Conservation (phyloP, 2,329 filamentous ascomycete species). For the Fusarium sarcochroum region DNA sequence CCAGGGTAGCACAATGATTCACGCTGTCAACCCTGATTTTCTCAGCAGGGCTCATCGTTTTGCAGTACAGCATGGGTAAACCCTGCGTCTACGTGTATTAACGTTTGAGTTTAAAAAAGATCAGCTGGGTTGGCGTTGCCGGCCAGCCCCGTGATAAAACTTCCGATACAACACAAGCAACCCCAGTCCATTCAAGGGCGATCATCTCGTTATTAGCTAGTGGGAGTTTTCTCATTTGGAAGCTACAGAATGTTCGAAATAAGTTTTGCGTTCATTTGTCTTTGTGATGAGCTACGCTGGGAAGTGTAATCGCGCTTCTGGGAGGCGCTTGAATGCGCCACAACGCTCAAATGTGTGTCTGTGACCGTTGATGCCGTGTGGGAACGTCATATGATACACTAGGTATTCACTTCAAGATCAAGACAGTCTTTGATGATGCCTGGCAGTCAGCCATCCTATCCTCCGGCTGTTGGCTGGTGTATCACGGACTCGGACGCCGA, state of each 20-base stretch:
- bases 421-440: constrained; percentile 1
- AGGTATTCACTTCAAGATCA: neutral
- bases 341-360: neutral
- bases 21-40: constrained; percentile 4
- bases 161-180: constrained; percentile 32
- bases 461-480: neutral
- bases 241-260: constrained; percentile 6
- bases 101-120: constrained; percentile 24
- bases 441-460: neutral
- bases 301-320: neutral
- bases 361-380: neutral
- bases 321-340: neutral
- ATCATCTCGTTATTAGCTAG: constrained; percentile 5
- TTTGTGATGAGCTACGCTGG: neutral
- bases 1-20: constrained; percentile 1
- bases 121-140: constrained; percentile 25
- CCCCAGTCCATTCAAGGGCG: constrained; percentile 23
- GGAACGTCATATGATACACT: constrained; percentile 20
- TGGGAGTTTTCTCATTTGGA: constrained; percentile 8
- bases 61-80: constrained; percentile 10
- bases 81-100: constrained; percentile 16
- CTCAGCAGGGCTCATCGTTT: neutral
- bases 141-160: constrained; percentile 19
- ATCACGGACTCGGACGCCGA: constrained; percentile 7
- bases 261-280: neutral